Evolutionary conservation across 352 stramenopile species (phyloP), one percentile per base, ranked within the genome.

Genomic region (Pythium inflatum): DNA sequence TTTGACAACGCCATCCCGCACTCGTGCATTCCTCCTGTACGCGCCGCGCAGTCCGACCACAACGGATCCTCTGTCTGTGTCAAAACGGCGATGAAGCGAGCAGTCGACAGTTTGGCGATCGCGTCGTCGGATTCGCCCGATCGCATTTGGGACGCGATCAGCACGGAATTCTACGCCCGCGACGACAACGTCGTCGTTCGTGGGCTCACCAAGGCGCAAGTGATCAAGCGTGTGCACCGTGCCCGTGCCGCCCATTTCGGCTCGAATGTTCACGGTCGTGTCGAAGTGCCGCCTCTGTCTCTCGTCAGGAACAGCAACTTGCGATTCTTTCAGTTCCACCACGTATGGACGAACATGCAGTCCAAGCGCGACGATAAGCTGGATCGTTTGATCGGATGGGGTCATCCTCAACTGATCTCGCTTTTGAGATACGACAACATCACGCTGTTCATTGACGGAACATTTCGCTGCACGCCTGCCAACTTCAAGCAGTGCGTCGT

Each of bases 301-400:
- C 34, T 9, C 16, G 34, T 41, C 11, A 41, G 16, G 34, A 9
- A 41, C 9, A 41, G 11, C 34, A 24, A 53, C 70, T n/a, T 63
- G 6, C 66, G 40, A 12, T 72, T 78, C 46, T 72, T 78, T 54
- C 61, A 67, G 51, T 73, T 78, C 41, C 56, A 75, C 33, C 63
- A 66, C 48, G 69, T 70, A 14, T 74, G 62, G 34, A 34, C 64
- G 50, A 38, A 60, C 53, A 30, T 49, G 34, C 34, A 41, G 16
- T 41, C 34, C 16, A 18, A 18, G 34, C n/a, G 34, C 34, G 34
- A 41, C 2, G 34, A 41, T 41, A 41, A 41, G 34, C 9, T 41
- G 1, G 34, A 41, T 16, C 34, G 34, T 16, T 16, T 41, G 34
- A 41, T 41, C 34, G 34, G 34, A 18, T 41, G 16, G 34, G 16